Evolutionary conservation across 495 filamentous ascomycete genomes (phyloP).

Genomic region (Hypoxylon trugodes): DNA sequence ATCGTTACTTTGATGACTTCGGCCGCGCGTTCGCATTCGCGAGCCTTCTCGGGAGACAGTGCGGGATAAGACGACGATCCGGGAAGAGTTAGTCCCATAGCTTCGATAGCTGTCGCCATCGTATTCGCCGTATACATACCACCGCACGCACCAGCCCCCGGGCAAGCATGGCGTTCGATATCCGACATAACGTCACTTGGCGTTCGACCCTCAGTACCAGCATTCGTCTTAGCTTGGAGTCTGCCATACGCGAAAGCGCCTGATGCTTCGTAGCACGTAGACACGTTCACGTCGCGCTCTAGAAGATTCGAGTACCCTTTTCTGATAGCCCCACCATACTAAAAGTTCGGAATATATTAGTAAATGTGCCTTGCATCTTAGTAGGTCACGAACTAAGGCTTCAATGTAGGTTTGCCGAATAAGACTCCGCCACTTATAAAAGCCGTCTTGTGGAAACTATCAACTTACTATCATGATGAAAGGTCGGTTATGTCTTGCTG

Average conservation of each 20-base stretch:
- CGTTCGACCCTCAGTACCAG: constrained; percentile 53
- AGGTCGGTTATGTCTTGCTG: constrained; percentile 89
- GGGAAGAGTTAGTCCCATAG: constrained; percentile 90
- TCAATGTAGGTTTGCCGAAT: neutral
- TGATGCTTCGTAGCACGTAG: constrained; percentile 87
- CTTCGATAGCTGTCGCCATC: constrained; percentile 95
- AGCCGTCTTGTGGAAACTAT: neutral
- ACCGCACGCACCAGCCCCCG: constrained; percentile 92
- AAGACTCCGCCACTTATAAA: neutral
- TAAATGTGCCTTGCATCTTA: neutral
- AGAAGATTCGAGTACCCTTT: constrained; percentile 83
- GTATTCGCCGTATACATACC: constrained; percentile 99
- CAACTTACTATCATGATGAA: constrained; percentile 62
- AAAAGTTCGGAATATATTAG: neutral
- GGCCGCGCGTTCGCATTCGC: constrained; percentile 88
- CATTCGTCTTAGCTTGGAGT: constrained; percentile 54
- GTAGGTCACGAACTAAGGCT: neutral
- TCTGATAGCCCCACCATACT: constrained; percentile 89
- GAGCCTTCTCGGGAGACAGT: constrained; percentile 85
- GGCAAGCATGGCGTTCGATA: constrained; percentile 85
- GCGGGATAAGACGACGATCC: constrained; percentile 93
- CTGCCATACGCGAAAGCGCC: constrained; percentile 86
- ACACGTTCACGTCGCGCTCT: constrained; percentile 85
- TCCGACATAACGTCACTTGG: constrained; percentile 86
- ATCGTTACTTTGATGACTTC: constrained; percentile 85